Conservation (phyloP, 257 asterid genomes). For the Scutellaria galericulata region DNA sequence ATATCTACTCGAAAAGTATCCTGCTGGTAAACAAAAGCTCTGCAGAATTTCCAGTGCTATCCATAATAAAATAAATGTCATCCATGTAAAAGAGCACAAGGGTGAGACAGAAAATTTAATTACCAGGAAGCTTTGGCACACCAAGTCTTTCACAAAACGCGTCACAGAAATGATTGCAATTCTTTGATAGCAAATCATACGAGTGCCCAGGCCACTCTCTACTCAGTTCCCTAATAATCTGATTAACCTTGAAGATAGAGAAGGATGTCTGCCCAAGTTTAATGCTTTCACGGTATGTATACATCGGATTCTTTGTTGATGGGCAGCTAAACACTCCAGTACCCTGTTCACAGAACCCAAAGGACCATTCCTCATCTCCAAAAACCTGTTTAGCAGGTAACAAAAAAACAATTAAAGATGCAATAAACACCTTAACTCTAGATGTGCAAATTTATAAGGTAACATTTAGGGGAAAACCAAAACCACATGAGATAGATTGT, state of each 20-base stretch:
- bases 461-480: slow-evolving; percentile 4
- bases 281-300: slow-evolving; percentile 79
- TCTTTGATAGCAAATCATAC: slow-evolving; percentile 84
- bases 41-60: background rate
- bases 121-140: slow-evolving; percentile 98
- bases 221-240: slow-evolving; percentile 92
- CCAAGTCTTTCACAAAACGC: slow-evolving; percentile 90
- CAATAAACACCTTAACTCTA: background rate
- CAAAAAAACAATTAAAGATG: slow-evolving; percentile 12
- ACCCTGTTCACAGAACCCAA: slow-evolving; percentile 96
- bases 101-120: slow-evolving; percentile 23
- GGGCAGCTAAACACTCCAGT: slow-evolving; percentile 96
- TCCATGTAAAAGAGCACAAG: background rate
- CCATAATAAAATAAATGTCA: slow-evolving; percentile 1
- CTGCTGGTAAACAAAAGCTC: background rate
- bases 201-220: slow-evolving; percentile 98
- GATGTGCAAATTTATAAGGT: background rate
- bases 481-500: background rate
- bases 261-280: slow-evolving; percentile 74
- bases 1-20: slow-evolving; percentile 4
- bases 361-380: slow-evolving; percentile 96
- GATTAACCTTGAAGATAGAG: slow-evolving; percentile 73
- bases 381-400: slow-evolving; percentile 53
- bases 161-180: slow-evolving; percentile 98
- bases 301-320: slow-evolving; percentile 88